Evolutionary conservation across 306 rosid genomes (phyloP).

Genomic region (Dicorynia guianensis): DNA sequence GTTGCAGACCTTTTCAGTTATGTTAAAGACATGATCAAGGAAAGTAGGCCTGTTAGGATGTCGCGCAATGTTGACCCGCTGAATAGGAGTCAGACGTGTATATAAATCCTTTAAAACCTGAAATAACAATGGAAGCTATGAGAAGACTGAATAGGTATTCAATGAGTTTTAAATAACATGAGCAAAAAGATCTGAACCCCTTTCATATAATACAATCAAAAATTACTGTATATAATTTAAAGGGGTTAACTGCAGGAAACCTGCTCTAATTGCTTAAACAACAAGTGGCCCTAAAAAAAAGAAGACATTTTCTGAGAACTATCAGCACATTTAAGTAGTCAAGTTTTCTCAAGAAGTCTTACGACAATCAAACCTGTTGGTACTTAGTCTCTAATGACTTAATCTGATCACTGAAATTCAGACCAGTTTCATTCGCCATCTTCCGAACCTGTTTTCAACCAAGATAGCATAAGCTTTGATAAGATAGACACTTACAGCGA

Average conservation of each 20-base stretch:
- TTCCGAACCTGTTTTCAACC: conserved; percentile 69
- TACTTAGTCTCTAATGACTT: conserved; percentile 60
- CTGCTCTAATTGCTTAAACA: conserved; percentile 8
- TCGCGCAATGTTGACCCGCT: conserved; percentile 83
- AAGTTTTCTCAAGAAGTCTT: background rate
- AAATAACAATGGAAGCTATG: conserved; percentile 39
- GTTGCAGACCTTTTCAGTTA: conserved; percentile 80
- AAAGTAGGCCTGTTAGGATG: conserved; percentile 98
- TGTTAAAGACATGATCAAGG: conserved; percentile 90
- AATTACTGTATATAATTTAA: conserved; percentile 3
- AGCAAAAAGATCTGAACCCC: conserved; percentile 22
- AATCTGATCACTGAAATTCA: conserved; percentile 94
- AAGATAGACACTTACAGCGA: conserved; percentile 14
- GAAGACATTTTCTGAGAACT: background rate
- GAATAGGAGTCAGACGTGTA: conserved; percentile 77
- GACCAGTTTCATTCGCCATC: conserved; percentile 86
- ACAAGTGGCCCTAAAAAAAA: conserved; percentile 23
- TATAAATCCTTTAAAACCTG: conserved; percentile 85
- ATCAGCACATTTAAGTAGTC: background rate
- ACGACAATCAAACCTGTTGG: conserved; percentile 49
- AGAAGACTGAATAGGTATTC: background rate
- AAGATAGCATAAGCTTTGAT: conserved; percentile 26
- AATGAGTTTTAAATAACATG: conserved; percentile 4
- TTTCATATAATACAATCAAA: conserved; percentile 9
- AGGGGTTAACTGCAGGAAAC: conserved; percentile 1